Evolutionary conservation across 345 rosid genomes (phyloP), one percentile per base, ranked within the genome.

Genomic region (Aquilaria yunnanensis): DNA sequence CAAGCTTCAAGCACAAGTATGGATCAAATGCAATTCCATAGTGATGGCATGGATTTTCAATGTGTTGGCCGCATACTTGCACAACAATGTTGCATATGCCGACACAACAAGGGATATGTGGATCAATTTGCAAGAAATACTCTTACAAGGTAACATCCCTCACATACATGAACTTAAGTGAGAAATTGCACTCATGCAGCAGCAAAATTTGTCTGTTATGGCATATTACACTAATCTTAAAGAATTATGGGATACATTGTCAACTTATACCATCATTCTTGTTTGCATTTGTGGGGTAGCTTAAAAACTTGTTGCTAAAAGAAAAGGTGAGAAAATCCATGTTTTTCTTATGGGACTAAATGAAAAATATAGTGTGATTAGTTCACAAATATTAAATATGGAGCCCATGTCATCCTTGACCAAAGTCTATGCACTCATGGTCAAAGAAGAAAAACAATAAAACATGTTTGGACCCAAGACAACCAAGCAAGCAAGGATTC

Each of bases 221-320:
- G 59, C 58, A 54, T 53, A 63, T 13, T 53, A 37, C 6, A 63
- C 67, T 2, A 63, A 63, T 34, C 43, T 53, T 6, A 63, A 63
- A 16, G 59, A 23, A 1, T 10, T 59, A 4, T 59, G 58, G 62
- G 62, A 41, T 59, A 32, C 8, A 41, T 23, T 59, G 5, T 11
- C 1, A 4, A 12, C 48, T 10, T 58, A 58, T 45, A 3, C 11
- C 10, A 34, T 6, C 5, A 14, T 58, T 37, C 29, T 47, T 12
- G 4, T 2, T 3, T 45, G 34, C 13, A 9, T 37, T 30, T 54
- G 57, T 31, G 34, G 34, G 23, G 23, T 16, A 7, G 57, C 57
- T 3, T 32, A 32, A 2, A 54, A 54, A 3, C 2, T 54, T 2
- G 4, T 8, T 0, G 48, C 48, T 3, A 2, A 34, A 58, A 37